Conservation (phyloP, 2,329 filamentous ascomycete genomes). For the Decorospora gaudefroyi region DNA sequence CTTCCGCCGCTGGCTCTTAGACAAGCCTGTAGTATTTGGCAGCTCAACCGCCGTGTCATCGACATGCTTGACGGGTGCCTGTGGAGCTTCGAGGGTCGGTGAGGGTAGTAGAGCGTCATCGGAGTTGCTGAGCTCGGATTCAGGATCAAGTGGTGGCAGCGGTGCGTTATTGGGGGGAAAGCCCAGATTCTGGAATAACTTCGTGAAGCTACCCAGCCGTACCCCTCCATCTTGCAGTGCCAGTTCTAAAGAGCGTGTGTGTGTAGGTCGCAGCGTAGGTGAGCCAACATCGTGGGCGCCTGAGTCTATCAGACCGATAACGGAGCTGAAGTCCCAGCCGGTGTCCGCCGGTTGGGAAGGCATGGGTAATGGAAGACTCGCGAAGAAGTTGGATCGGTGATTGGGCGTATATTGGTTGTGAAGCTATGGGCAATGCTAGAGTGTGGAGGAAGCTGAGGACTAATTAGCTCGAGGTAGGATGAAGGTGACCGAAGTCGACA, state of each 20-base stretch:
- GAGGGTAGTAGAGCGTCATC: conserved; percentile 48
- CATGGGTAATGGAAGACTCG: conserved; percentile 26
- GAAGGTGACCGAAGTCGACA: conserved; percentile 1
- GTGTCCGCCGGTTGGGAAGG: conserved; percentile 43
- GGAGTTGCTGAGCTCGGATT: conserved; percentile 48
- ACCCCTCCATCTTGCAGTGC: conserved; percentile 19
- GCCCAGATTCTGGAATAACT: conserved; percentile 53
- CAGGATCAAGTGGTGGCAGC: conserved; percentile 28
- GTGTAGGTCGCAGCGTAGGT: conserved; percentile 19
- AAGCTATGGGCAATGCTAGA: conserved; percentile 19
- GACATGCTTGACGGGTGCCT: conserved; percentile 1
- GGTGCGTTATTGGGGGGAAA: conserved; percentile 33
- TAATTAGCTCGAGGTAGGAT: conserved; percentile 18
- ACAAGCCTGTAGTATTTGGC: conserved; percentile 13
- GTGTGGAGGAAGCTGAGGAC: conserved; percentile 16
- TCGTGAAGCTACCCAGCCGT: conserved; percentile 53
- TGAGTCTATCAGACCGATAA: conserved; percentile 49
- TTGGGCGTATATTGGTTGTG: conserved; percentile 4
- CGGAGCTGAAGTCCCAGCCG: conserved; percentile 55
- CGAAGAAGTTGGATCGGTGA: background rate
- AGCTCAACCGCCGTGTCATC: conserved; percentile 5
- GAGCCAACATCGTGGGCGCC: conserved; percentile 29
- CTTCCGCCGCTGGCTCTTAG: conserved; percentile 34
- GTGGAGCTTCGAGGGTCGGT: conserved; percentile 10
- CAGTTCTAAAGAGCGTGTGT: conserved; percentile 12